Conservation (phyloP, 164 flowering plant genomes). For the Paratinospora sagittata region DNA sequence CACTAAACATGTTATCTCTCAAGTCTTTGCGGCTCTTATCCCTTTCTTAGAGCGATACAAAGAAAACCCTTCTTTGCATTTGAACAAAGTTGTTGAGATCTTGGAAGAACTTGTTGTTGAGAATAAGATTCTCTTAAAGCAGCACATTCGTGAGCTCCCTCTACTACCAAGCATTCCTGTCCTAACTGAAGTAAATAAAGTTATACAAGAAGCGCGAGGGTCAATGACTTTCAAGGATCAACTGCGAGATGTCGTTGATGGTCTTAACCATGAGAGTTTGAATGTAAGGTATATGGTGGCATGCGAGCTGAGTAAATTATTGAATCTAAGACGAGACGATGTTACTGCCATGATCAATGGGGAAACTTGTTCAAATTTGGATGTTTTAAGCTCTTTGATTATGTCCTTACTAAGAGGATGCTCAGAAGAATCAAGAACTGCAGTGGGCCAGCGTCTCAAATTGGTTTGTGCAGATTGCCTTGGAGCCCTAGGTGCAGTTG, state of each 20-base stretch:
- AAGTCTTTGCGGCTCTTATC: constrained; percentile 90
- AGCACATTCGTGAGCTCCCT: constrained; percentile 84
- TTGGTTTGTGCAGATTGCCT: constrained; percentile 96
- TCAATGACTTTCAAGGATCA: constrained; percentile 78
- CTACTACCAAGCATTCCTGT: constrained; percentile 70
- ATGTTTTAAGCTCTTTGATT: constrained; percentile 74
- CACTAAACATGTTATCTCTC: constrained; percentile 84
- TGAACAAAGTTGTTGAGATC: constrained; percentile 67
- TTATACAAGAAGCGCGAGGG: constrained; percentile 86
- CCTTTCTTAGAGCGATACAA: constrained; percentile 78
- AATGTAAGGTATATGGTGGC: constrained; percentile 98
- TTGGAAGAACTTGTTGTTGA: constrained; percentile 84
- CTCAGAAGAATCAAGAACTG: constrained; percentile 91
- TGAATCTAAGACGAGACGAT: constrained; percentile 55
- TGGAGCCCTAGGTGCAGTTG: constrained; percentile 95
- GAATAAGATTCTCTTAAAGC: constrained; percentile 57
- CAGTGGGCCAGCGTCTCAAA: constrained; percentile 83
- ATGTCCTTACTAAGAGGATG: constrained; percentile 84
- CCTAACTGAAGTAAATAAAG: constrained; percentile 58
- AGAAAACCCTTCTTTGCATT: constrained; percentile 51
- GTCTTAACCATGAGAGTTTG: constrained; percentile 90
- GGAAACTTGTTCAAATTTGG: constrained; percentile 60
- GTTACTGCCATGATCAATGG: constrained; percentile 57
- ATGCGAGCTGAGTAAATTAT: constrained; percentile 78
- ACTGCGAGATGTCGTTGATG: constrained; percentile 67